Evolutionary conservation across 192 early-diverging fungal genomes (phyloP), one percentile per base, ranked within the genome.

Genomic region (Coemansia sp.): DNA sequence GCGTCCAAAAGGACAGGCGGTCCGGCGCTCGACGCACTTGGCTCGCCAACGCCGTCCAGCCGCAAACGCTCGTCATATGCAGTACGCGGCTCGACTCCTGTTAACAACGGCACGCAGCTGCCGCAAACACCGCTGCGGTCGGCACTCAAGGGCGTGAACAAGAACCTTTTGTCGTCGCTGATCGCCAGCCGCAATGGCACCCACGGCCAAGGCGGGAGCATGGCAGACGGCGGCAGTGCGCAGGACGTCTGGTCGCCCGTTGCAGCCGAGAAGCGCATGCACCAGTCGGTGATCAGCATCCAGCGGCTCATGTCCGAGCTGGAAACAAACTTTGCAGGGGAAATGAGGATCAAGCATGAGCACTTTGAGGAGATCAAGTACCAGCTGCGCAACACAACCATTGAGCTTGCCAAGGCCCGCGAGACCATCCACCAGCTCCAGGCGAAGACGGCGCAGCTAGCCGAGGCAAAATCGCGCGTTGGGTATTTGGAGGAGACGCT

Each of bases 281-380:
- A 70, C 61, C 66, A 81, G 56, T 82, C 75, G 42, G 72, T 82
- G 30, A 49, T 59, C 56, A 70, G 79, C 49, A 84, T 93, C 30
- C 90, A 91, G 69, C 85, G 84, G 59, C 73, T 91, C 56, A 84
- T 91, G 42, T 75, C 87, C 13, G 86, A 88, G 16, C 63, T 91
- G n/a, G 91, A 93, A 61, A 76, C 79, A 0, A 87, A 93, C 31
- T 90, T 86, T 64, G 70, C 83, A 2, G 85, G 82, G 10, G 84
- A 90, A 39, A 76, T 91, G 40, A 67, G 78, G 48, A 39, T 70
- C 30, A 85, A 88, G 57, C 85, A 91, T 18, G 64, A 72, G 15
- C 79, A 86, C 57, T 71, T 91, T 39, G 68, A 84, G 28, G 74
- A 78, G 46, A 81, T 86, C 20, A 85, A 87, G 56, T 67, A 76